Evolutionary conservation across 2,329 filamentous ascomycete genomes (phyloP).

Genomic region (Penicillium sp.): DNA sequence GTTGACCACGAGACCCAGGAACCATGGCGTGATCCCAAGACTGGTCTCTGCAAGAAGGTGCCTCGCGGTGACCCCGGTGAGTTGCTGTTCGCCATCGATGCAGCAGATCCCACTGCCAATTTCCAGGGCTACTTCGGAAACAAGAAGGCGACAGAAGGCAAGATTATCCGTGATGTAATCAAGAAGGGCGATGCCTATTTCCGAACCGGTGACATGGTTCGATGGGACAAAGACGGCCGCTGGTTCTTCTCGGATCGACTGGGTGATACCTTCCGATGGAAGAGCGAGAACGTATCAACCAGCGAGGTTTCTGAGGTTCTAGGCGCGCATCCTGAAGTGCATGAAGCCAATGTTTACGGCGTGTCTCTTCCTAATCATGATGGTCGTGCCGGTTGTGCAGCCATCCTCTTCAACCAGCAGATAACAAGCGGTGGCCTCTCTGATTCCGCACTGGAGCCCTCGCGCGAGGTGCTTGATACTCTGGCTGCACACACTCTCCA

Average conservation of each 20-base stretch:
- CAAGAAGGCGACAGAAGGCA: slow-evolving; percentile 64
- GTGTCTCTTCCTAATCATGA: slow-evolving; percentile 77
- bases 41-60: slow-evolving; percentile 64
- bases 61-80: slow-evolving; percentile 67
- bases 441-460: slow-evolving; percentile 23
- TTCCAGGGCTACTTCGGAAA: slow-evolving; percentile 86
- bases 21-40: slow-evolving; percentile 64
- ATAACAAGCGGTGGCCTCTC: slow-evolving; percentile 20
- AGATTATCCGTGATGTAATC: slow-evolving; percentile 72
- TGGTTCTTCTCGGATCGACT: slow-evolving; percentile 72
- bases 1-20: slow-evolving; percentile 69
- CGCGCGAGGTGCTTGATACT: slow-evolving; percentile 50
- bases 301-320: slow-evolving; percentile 76
- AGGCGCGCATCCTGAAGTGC: slow-evolving; percentile 62
- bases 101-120: slow-evolving; percentile 57
- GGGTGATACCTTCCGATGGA: slow-evolving; percentile 56
- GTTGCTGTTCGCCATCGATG: slow-evolving; percentile 68
- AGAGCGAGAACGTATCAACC: slow-evolving; percentile 79
- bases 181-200: slow-evolving; percentile 76
- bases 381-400: slow-evolving; percentile 77
- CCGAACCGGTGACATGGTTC: slow-evolving; percentile 76
- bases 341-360: slow-evolving; percentile 84
- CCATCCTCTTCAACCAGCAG: slow-evolving; percentile 58
- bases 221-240: slow-evolving; percentile 67
- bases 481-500: slow-evolving; percentile 58